Evolutionary conservation across 371 early-diverging fungal species (phyloP), one percentile per base, ranked within the genome.

Genomic region (Amoeboaphelidium protococcarum): DNA sequence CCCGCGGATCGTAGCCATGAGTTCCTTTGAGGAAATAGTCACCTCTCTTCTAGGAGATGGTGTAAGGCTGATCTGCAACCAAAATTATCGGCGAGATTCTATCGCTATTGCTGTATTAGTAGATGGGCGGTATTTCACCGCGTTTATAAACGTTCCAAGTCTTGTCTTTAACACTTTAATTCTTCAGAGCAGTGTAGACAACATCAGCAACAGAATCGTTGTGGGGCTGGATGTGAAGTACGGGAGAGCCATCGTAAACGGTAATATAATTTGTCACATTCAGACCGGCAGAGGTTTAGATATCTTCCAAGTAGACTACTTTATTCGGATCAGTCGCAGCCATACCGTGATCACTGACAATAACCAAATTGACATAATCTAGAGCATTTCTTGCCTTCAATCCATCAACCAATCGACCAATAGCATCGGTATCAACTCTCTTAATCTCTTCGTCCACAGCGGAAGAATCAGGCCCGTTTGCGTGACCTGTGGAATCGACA

Each of bases 271-370:
- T n/a, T n/a, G n/a, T 52, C 1, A 60, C 41, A 50, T 73, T 68
- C 27, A 78, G 60, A 21, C 6, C 19, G 3, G 4, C 4, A 16
- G 4, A 42, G 10, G 10, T 42, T 42, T 4, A 21, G 25, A 64
- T 60, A 45, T 84, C 81, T 45, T 85, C 88, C 45, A 86, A 63
- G 53, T 68, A 80, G 26, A 86, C 69, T n/a, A 71, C 59, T 44
- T 67, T 57, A n/a, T 65, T 52, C 3, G 58, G 54, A 13, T 58
- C 54, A 0, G 54, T 59, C 26, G 62, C 53, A 3, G 82, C 66
- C 90, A 92, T 90, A 1, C 94, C 91, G 50, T 91, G 94, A 57
- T 90, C 91, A 49, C 84, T 63, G 12, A 87, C 83, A 22, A 90
- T 55, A n/a, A 92, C 65, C 13, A 87, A 46, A 55, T 90, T 78